A percentile compares a stretch with the other conserved stretches of the same genome.
Evolutionary conservation across 2,329 filamentous ascomycete genomes (phyloP).

Genomic region (Colletotrichum simmondsii): DNA sequence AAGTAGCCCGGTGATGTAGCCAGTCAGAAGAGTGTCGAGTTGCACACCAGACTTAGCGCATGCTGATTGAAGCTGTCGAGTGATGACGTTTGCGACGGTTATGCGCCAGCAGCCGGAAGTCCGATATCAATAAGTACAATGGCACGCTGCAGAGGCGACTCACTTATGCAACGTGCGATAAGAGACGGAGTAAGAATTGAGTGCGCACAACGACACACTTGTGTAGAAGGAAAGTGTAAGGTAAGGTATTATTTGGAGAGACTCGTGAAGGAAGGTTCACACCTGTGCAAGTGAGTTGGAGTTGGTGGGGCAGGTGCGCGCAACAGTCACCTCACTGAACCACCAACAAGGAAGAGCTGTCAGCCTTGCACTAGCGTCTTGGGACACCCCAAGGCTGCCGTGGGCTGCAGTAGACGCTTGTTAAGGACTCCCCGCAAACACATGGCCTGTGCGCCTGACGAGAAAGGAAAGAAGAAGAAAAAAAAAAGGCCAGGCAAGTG

Average conservation of each 20-base stretch:
- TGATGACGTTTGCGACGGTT: constrained; percentile 31
- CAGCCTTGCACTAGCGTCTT: constrained; percentile 30
- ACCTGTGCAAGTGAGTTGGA: constrained; percentile 16
- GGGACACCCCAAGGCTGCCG: constrained; percentile 16
- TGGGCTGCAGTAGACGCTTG: not conserved
- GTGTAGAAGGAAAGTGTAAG: not conserved
- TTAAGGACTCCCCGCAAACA: constrained; percentile 22
- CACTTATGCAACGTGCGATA: not conserved
- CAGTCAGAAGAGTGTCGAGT: not conserved
- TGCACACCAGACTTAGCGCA: constrained; percentile 4
- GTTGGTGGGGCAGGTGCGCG: constrained; percentile 24
- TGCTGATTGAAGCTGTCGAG: not conserved
- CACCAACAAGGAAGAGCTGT: constrained; percentile 19
- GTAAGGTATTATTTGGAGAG: not conserved
- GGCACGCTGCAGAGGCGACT: not conserved
- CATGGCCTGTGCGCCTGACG: constrained; percentile 15
- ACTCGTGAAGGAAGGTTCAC: constrained; percentile 7
- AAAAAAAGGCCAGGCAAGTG: not conserved
- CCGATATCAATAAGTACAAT: not conserved
- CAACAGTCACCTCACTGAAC: constrained; percentile 12
- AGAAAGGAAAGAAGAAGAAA: not conserved
- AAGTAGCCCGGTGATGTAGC: not conserved
- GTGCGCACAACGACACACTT: not conserved
- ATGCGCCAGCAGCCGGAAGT: constrained; percentile 3
- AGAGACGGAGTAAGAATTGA: not conserved